Base-by-base conservation (phyloP, 148 eudicot genomes). In the Persicaria tinctoria region DNA sequence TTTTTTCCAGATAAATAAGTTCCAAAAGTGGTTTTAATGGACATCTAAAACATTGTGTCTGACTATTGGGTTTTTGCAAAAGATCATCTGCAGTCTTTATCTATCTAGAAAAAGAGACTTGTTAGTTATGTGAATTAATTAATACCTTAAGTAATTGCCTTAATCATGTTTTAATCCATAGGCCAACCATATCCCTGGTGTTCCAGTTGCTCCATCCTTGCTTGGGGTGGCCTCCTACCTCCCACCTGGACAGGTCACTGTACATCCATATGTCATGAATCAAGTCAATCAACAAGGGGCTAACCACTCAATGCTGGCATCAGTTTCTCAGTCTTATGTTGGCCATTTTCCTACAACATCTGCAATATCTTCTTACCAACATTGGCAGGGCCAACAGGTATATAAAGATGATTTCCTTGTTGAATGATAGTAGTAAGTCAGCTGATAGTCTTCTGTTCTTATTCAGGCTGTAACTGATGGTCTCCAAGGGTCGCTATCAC, bases 331-430 rank as follows among this genome's bases (percentile, higher is more conserved):
- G 76, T 82, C 97, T 72, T 93, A 80, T 82, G 83, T 80, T 75
- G 84, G 85, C 70, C 88, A 91, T 60, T 86, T 87, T 79, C 96
- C 90, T 44, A 74, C 93, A 0, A 78, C 85, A 41, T 83, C 90
- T 11, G 85, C 87, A 48, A 48, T 83, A 77, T 76, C 91, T 55
- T 56, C 92, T 49, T 75, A 78, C 59, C 93, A 89, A 72, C 89
- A 86, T 64, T 89, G 97, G 97, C 97, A 84, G 78, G 85, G 77
- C 82, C 94, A 89, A 81, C 97, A 90, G 92, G 98, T 93, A 68
- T 50, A 69, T 45, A 17, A 46, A n/a, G 46, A 60, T 59, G 68
- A 38, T 51, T 3, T 57, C 14, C 27, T 71, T 71, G 23, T 20
- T 70, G 51, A 45, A 8, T 63, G 45, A 66, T 66, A 14, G 38